Evolutionary conservation across 1,139 yeast species (phyloP), one percentile per base, ranked within the genome.

Genomic region (Debaryomyces coudertii): DNA sequence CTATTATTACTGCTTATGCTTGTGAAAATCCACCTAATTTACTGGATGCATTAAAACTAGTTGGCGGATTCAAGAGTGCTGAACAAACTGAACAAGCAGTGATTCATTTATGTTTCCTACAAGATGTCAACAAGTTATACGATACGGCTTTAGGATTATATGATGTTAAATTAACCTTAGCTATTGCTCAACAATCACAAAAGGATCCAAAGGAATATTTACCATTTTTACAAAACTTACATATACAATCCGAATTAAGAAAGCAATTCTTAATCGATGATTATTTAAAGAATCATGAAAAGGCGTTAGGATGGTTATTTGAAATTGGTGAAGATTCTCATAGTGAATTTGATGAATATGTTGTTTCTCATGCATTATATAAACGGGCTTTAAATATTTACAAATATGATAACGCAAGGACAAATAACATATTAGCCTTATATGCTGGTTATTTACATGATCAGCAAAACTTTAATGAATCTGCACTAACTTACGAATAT

Each of bases 141-240:
- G 77, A 84, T 44, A 83, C 87, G 14, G 88, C 97, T 0, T 76
- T 93, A 50, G 88, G 96, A 1, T 71, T 88, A 29, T 95, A 95
- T 60, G 88, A 93, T 63, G 84, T 95, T 35, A 84, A 84, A 49
- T 71, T 92, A 54, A 82, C 99, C 0, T 74, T 95, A 48, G 76
- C 80, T 9, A 84, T 95, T 53, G 99, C 99, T 0, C 98, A 95
- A 63, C 93, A 90, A 61, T 90, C 97, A 0, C 98, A 93, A 65
- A 90, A 87, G 76, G 99, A 95, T 69, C 99, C 99, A 23, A 90
- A 92, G 60, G 99, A 95, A 64, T 95, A 93, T 59, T 70, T 95
- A 45, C 97, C 99, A 43, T 95, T 93, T 65, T 74, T 95, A 54
- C 96, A 90, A 59, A 79, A 82, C 45, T 73, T 95, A 47, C 87